Percentiles rank a stretch among this genome's conserved stretches.
Evolutionary conservation across 1,284 basidiomycete species (phyloP).

Genomic region (Trichosporon ovoides): DNA sequence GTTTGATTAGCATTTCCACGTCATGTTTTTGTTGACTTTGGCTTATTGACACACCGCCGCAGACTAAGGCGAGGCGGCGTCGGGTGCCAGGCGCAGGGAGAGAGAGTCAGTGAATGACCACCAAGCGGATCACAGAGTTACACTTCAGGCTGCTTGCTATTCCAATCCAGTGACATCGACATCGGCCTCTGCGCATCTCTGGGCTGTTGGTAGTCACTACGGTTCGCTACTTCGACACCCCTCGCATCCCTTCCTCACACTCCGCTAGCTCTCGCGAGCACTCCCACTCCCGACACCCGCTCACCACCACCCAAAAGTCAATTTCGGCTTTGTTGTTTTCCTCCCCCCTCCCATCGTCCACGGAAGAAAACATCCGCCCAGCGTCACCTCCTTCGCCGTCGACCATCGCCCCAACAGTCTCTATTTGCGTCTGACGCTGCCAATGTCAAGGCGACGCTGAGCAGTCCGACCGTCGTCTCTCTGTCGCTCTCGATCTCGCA

Average conservation of each 20-base stretch:
- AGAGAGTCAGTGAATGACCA: not conserved
- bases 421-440: not conserved
- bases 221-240: not conserved
- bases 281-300: not conserved
- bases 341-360: not conserved
- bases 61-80: too few species aligned
- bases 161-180: not conserved
- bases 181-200: not conserved
- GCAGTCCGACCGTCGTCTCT: too few species aligned
- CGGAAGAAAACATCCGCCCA: constrained; percentile 5
- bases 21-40: constrained; percentile 5
- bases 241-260: not conserved
- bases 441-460: constrained; percentile 3
- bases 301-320: not conserved
- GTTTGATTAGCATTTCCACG: constrained; percentile 6
- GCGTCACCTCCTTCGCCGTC: not conserved
- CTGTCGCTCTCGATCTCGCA: not conserved
- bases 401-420: not conserved
- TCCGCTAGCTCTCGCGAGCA: not conserved
- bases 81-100: too few species aligned
- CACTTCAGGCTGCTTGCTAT: not conserved
- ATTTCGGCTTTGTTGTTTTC: constrained; percentile 7
- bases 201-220: not conserved
- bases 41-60: constrained; percentile 4
- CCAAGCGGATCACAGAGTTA: not conserved